These are phyloP conservation scores for Astrothelium macrocarpum DNA, from an alignment of 495 filamentous ascomycete genomes.

Conservation along the genomic window DNA sequence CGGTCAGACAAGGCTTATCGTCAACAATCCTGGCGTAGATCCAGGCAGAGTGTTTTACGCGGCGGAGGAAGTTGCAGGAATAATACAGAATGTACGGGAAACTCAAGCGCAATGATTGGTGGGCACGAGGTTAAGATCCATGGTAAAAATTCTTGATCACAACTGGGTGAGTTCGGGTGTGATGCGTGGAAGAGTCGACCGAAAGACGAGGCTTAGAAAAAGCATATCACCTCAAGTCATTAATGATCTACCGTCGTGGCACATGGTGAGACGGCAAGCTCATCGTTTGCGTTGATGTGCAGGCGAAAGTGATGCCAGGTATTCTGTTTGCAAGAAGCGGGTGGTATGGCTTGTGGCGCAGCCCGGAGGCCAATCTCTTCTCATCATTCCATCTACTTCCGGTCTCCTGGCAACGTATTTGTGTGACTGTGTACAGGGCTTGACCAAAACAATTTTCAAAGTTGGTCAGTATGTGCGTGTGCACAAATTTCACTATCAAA, in stretches of 20 bases:
- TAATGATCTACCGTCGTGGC: not conserved
- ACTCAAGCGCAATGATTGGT: not conserved
- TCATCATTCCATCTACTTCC: not conserved
- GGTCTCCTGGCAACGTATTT: not conserved
- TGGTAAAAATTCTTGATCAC: not conserved
- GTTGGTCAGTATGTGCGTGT: too few species aligned
- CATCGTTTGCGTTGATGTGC: not conserved
- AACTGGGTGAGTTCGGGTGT: not conserved
- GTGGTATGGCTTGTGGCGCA: too few species aligned
- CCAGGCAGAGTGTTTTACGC: not conserved
- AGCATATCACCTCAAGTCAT: not conserved
- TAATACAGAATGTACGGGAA: not conserved
- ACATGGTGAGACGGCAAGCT: not conserved
- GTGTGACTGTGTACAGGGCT: too few species aligned
- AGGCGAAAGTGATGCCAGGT: not conserved
- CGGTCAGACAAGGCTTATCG: constrained; percentile 2
- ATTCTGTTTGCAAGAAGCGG: too few species aligned
- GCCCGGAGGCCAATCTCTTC: too few species aligned
- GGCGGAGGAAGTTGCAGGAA: not conserved
- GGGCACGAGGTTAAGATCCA: not conserved
- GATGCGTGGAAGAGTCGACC: not conserved
- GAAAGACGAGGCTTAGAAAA: not conserved
- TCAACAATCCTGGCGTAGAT: not conserved
- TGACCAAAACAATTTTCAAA: too few species aligned
- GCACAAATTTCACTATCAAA: too few species aligned